Evolutionary conservation across 352 stramenopile species (phyloP).

Genomic region (Thraustochytrium striatum): DNA sequence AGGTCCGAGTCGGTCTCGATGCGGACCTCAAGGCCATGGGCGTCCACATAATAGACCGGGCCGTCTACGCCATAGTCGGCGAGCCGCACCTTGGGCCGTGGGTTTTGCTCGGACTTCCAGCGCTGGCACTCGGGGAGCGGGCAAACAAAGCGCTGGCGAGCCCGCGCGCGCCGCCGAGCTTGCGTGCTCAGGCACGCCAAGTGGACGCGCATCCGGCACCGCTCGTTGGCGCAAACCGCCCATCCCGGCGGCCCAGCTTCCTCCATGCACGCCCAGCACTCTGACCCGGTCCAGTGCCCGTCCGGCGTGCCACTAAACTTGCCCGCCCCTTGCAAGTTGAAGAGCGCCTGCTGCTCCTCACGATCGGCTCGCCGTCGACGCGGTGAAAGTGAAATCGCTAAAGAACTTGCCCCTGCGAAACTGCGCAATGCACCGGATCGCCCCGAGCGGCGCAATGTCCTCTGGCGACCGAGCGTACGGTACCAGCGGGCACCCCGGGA

Average conservation of each 20-base stretch:
- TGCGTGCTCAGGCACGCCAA: background rate
- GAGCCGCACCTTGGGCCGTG: background rate
- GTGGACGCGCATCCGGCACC: constrained; percentile 32
- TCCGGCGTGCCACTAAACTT: constrained; percentile 11
- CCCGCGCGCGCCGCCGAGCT: background rate
- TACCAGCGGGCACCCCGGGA: background rate
- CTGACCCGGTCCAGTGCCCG: constrained; percentile 4
- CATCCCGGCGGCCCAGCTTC: background rate
- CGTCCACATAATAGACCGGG: background rate
- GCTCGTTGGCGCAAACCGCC: background rate
- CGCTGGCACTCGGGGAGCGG: constrained; percentile 12
- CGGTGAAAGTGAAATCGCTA: constrained; percentile 37
- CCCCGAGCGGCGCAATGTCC: constrained; percentile 8
- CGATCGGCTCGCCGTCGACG: constrained; percentile 9
- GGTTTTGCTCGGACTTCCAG: background rate
- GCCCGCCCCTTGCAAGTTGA: constrained; percentile 17
- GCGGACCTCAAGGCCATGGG: background rate
- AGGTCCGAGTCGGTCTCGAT: constrained; percentile 4
- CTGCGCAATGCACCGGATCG: constrained; percentile 21
- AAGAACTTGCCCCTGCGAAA: constrained; percentile 37
- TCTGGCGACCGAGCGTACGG: constrained; percentile 8
- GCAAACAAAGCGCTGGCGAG: background rate
- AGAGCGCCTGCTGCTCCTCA: background rate
- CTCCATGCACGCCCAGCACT: constrained; percentile 38
- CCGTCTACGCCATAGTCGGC: background rate